These are phyloP conservation scores for Fusarium keratoplasticum DNA, from an alignment of 2,329 filamentous ascomycete genomes.

Conservation along the genomic window DNA sequence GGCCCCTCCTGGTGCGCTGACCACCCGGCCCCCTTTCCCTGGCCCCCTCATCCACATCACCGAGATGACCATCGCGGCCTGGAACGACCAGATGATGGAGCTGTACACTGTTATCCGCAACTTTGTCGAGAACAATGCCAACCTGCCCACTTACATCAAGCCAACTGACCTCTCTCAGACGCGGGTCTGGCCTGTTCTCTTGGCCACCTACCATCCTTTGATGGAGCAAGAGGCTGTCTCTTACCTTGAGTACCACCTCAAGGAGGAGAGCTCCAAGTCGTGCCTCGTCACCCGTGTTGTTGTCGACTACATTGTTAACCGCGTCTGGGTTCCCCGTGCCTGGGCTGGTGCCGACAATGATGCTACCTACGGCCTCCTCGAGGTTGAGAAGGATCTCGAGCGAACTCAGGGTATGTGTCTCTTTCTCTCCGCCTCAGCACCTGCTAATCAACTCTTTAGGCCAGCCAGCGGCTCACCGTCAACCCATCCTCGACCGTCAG, in stretches of 20 bases:
- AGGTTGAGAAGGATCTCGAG: slow-evolving; percentile 53
- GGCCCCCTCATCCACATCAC: slow-evolving; percentile 51
- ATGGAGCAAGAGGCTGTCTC: slow-evolving; percentile 53
- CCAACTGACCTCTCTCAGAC: slow-evolving; percentile 45
- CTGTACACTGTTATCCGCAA: slow-evolving; percentile 51
- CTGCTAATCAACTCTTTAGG: slow-evolving; percentile 40
- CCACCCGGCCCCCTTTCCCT: slow-evolving; percentile 30
- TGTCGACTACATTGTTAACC: slow-evolving; percentile 56
- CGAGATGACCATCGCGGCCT: slow-evolving; percentile 48
- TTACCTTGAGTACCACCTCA: slow-evolving; percentile 56
- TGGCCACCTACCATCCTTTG: slow-evolving; percentile 53
- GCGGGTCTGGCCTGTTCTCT: slow-evolving; percentile 52
- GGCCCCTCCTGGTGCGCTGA: slow-evolving; percentile 26
- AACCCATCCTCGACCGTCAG: slow-evolving; percentile 55
- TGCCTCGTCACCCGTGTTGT: slow-evolving; percentile 58
- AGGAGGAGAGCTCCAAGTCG: slow-evolving; percentile 53
- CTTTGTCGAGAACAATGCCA: slow-evolving; percentile 52
- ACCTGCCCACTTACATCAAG: slow-evolving; percentile 45
- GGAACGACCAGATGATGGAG: slow-evolving; percentile 52
- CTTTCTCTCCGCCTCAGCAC: not conserved
- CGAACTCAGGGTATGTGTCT: slow-evolving; percentile 46
- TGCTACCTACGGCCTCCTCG: slow-evolving; percentile 49
- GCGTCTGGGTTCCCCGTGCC: slow-evolving; percentile 54
- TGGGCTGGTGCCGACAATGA: slow-evolving; percentile 54
- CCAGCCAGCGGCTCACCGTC: slow-evolving; percentile 50